Base-by-base conservation (phyloP, 257 asterid genomes). In the Rauvolfia tetraphylla region DNA sequence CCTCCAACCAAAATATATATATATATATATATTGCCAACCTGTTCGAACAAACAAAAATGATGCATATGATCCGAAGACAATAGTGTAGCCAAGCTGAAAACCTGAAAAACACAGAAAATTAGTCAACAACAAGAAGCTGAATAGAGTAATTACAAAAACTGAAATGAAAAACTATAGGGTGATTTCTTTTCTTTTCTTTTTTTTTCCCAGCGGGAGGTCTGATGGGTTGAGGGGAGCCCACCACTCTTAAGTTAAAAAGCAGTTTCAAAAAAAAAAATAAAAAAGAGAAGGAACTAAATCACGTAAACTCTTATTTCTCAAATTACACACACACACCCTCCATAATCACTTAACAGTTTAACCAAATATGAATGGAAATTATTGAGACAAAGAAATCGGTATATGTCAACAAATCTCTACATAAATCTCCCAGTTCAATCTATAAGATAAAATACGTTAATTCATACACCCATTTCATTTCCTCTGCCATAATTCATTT, bases 11-110 rank as follows among this genome's bases (percentile, higher is more conserved):
- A n/a, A n/a, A n/a, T n/a, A n/a, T n/a, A n/a, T n/a, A n/a, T n/a
- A n/a, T n/a, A n/a, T n/a, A n/a, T n/a, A n/a, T n/a, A 65, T 71
- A 84, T 72, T 49, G 54, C 92, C 29, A 74, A 92, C 98, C 99
- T 63, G 97, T 95, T 59, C 98, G 99, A 75, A 90, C 82, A 78
- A 91, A 86, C 79, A 95, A 90, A 89, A 93, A 95, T 20, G 98
- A 91, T 0, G 97, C 98, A 80, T 90, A 95, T 20, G 93, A 89
- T 81, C 99, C 98, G 77, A 95, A 93, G 77, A 95, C 81, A 79
- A 93, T 92, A 49, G 97, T 95, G 89, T 95, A 95, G 77, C 92
- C 95, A 57, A 93, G 89, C 88, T 95, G 99, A 88, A 93, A 87
- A 82, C 97, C 99, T 95, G 88, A 79, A 84, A 72, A 18, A 29